Base-by-base conservation (phyloP, 768 basidiomycete genomes). In the Phallus indusiatus region DNA sequence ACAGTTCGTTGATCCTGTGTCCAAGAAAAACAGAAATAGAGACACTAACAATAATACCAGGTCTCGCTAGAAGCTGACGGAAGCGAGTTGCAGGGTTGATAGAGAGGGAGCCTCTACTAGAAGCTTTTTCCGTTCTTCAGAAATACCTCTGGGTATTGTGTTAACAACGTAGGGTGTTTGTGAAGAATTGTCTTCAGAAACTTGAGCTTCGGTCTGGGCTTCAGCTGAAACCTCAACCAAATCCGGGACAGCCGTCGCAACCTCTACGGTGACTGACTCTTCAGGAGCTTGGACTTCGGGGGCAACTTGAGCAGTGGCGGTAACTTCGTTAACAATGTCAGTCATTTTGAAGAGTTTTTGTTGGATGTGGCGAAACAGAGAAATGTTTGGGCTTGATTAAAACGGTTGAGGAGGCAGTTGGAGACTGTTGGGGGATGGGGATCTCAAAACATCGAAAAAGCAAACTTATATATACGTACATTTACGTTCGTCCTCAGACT, bases 71-170 rank as follows among this genome's bases (percentile, higher is more conserved):
- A 78, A 85, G 72, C 63, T 85, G 84, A 47, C 86, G 82, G 48
- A 90, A 78, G 42, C 87, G 80, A 0, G 86, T 90, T 7, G 85
- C 78, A 17, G 87, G 79, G 65, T 88, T 83, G 60, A 71, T 66
- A 1, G 87, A 88, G 7, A 89, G 72, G 2, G 84, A 1, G 49
- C 57, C 20, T 59, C 57, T 34, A 59, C 35, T 2, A 59, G 16
- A 21, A 24, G 10, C 33, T 42, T n/a, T 52, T 52, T 12, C 16
- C 50, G 28, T 36, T 59, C 49, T 8, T 28, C 50, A 12, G 42
- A 42, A 14, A 42, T 42, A 2, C 42, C 42, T 42, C n/a, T 42
- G 42, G 42, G 42, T 2, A 42, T 42, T 14, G 42, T 42, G 42
- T 42, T 42, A 11, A 42, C 42, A 42, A 42, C 9, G 5, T 4